phyloP scores from a whole-genome alignment of 768 basidiomycete genomes.

The Auricularia auricula-judae region DNA sequence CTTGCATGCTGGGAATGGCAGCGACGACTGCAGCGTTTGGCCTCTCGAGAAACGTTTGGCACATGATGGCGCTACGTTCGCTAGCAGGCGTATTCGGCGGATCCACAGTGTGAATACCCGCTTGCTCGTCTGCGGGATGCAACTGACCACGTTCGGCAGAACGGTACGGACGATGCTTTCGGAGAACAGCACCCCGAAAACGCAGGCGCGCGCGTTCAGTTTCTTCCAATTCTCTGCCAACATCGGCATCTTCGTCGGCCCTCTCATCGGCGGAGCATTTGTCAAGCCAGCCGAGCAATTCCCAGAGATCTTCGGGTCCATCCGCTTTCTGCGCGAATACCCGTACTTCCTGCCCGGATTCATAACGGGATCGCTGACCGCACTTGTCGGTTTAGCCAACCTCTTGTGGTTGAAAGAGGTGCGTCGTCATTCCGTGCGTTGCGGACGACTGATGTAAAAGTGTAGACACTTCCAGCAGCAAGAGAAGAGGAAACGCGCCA shows the following conservation, averaged over 20 bases:
- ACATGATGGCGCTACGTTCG: constrained; percentile 8
- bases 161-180: constrained; percentile 5
- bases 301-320: constrained; percentile 23
- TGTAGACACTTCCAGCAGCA: background rate
- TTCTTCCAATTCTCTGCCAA: constrained; percentile 4
- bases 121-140: no score
- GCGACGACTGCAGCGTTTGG: constrained; percentile 5
- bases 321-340: constrained; percentile 25
- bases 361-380: constrained; percentile 24
- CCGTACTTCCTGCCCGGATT: constrained; percentile 35
- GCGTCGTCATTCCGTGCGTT: background rate
- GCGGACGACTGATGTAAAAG: background rate
- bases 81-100: constrained; percentile 21
- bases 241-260: constrained; percentile 3
- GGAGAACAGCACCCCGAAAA: background rate
- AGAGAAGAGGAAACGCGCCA: background rate
- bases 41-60: constrained; percentile 5
- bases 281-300: constrained; percentile 23
- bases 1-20: constrained; percentile 6
- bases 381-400: constrained; percentile 4
- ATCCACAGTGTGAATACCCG: constrained; percentile 22
- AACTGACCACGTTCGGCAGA: background rate
- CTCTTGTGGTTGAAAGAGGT: background rate
- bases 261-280: background rate
- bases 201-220: constrained; percentile 5